Evolutionary conservation across 805 yeast species (phyloP).

Genomic region (Candida hungchunana): DNA sequence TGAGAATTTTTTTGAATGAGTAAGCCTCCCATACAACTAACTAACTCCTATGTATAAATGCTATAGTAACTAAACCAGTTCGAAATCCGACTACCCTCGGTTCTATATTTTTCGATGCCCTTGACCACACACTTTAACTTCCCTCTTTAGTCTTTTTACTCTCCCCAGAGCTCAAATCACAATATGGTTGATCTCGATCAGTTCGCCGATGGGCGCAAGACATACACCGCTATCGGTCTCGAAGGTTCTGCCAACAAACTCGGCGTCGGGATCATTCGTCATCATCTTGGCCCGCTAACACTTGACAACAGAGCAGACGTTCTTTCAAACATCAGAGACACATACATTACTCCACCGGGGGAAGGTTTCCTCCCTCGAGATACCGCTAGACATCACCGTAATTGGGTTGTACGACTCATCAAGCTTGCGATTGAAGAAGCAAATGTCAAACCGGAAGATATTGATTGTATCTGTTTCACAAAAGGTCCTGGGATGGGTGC

Average conservation of each 20-base stretch:
- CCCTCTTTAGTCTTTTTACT: no score
- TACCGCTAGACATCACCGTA: conserved; percentile 93
- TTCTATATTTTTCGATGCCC: no score
- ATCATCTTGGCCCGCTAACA: conserved; percentile 55
- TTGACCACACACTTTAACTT: no score
- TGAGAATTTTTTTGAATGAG: no score
- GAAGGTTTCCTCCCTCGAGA: conserved; percentile 97
- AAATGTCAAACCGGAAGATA: conserved; percentile 40
- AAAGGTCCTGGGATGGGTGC: conserved; percentile 99
- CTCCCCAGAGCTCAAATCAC: not conserved
- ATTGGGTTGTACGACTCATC: conserved; percentile 84
- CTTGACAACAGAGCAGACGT: conserved; percentile 64
- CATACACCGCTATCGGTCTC: conserved; percentile 77
- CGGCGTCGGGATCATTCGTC: conserved; percentile 90
- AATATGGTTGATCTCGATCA: conserved; percentile 45
- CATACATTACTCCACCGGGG: conserved; percentile 95
- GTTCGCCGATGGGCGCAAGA: conserved; percentile 36
- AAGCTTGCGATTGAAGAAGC: conserved; percentile 64
- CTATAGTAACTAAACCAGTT: no score
- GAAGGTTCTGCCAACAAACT: conserved; percentile 98
- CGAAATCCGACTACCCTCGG: no score
- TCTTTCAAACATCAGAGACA: conserved; percentile 87
- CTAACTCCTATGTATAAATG: no score
- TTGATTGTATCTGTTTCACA: conserved; percentile 87
- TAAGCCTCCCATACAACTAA: no score